These are phyloP conservation scores for Schizopora paradoxa DNA, from an alignment of 1,284 basidiomycete species.

Conservation along the genomic window DNA sequence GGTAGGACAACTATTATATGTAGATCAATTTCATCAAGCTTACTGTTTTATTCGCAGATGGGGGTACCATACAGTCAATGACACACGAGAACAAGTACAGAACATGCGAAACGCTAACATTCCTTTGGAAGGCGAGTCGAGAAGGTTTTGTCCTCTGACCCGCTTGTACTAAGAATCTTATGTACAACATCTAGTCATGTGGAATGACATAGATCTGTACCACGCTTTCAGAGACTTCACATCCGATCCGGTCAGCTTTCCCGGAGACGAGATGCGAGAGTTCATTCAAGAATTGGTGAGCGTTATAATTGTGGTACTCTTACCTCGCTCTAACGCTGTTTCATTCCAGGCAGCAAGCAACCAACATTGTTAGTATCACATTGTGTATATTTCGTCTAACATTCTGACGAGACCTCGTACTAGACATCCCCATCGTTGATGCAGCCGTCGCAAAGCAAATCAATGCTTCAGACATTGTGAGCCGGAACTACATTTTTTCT, in stretches of 20 bases:
- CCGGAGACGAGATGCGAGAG: constrained; percentile 48
- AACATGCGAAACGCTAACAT: constrained; percentile 59
- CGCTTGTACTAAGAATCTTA: neutral
- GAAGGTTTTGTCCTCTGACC: neutral
- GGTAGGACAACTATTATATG: constrained; percentile 30
- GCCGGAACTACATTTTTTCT: constrained; percentile 18
- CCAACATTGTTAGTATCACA: constrained; percentile 34
- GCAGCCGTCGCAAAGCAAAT: constrained; percentile 31
- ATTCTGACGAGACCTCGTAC: neutral
- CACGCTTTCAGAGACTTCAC: constrained; percentile 66
- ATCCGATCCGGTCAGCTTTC: constrained; percentile 59
- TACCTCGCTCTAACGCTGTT: neutral
- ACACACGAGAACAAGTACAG: constrained; percentile 45
- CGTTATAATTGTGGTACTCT: constrained; percentile 11
- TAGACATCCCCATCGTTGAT: constrained; percentile 43
- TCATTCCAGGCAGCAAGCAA: constrained; percentile 30
- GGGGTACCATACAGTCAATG: constrained; percentile 47
- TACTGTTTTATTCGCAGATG: constrained; percentile 35
- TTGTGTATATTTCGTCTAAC: neutral
- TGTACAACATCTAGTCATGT: constrained; percentile 28
- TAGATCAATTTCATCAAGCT: neutral
- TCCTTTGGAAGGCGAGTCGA: constrained; percentile 55
- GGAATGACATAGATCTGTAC: constrained; percentile 76
- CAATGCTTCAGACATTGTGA: constrained; percentile 38
- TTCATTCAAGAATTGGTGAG: constrained; percentile 59